A percentile compares a stretch with the other conserved stretches of the same genome.
Evolutionary conservation across 768 basidiomycete species (phyloP).

Genomic region (Lactarius hengduanensis): DNA sequence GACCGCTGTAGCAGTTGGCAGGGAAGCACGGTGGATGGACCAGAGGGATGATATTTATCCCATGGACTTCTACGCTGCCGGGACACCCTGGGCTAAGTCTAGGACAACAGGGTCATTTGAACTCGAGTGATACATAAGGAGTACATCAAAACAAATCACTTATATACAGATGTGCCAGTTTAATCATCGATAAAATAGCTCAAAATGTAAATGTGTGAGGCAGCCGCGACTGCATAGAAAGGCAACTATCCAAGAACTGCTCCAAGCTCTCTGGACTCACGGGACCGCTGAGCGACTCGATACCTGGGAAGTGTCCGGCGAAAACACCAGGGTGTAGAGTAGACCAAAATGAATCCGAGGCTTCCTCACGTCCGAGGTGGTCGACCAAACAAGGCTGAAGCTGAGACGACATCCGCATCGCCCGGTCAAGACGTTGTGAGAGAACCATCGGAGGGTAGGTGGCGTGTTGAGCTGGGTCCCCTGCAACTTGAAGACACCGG

Average conservation of each 20-base stretch:
- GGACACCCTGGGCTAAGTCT: constrained; percentile 72
- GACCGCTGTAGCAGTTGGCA: constrained; percentile 79
- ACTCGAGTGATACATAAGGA: constrained; percentile 15
- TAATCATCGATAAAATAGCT: background rate
- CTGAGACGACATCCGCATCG: constrained; percentile 26
- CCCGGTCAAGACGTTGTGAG: constrained; percentile 25
- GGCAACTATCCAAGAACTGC: constrained; percentile 31
- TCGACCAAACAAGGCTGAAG: constrained; percentile 25
- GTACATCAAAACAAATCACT: background rate
- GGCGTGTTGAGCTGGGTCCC: constrained; percentile 5
- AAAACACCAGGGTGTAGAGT: constrained; percentile 23
- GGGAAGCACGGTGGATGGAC: constrained; percentile 63
- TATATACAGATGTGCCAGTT: background rate
- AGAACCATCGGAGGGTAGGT: constrained; percentile 9
- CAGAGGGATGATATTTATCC: constrained; percentile 60
- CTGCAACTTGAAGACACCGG: background rate
- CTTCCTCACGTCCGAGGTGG: constrained; percentile 26
- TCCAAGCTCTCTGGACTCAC: constrained; percentile 26
- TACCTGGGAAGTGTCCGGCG: constrained; percentile 31
- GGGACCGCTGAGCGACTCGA: constrained; percentile 30
- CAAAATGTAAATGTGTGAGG: constrained; percentile 24
- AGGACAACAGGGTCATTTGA: constrained; percentile 41
- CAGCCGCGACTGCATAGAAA: constrained; percentile 25
- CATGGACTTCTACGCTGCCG: constrained; percentile 95
- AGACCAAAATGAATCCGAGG: constrained; percentile 26